Evolutionary conservation across 148 eudicot genomes (phyloP).

Genomic region (Silene uniflora): DNA sequence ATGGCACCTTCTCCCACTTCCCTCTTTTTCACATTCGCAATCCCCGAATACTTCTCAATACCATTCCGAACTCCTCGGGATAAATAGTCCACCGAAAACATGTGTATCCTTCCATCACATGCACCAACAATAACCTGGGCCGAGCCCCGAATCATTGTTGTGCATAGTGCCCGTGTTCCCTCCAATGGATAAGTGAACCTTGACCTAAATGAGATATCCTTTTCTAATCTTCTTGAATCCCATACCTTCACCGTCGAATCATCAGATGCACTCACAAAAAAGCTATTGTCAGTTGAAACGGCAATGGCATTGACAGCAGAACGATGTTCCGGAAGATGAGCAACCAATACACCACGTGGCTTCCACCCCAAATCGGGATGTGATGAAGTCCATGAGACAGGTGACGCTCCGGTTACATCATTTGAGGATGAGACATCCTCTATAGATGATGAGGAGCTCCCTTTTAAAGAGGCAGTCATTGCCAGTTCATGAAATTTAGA

Average conservation of each 20-base stretch:
- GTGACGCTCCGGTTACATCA: constrained; percentile 50
- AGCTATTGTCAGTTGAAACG: constrained; percentile 75
- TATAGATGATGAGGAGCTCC: constrained; percentile 36
- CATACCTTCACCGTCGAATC: constrained; percentile 97
- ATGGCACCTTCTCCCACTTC: constrained; percentile 81
- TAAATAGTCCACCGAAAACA: constrained; percentile 84
- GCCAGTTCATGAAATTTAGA: constrained; percentile 69
- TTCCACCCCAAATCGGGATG: constrained; percentile 94
- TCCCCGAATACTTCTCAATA: constrained; percentile 88
- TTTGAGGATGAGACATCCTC: constrained; percentile 47
- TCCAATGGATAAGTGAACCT: constrained; percentile 84
- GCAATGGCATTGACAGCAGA: constrained; percentile 94
- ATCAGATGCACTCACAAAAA: constrained; percentile 92
- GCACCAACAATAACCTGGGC: constrained; percentile 86
- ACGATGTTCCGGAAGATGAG: constrained; percentile 94
- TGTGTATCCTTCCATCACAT: constrained; percentile 79
- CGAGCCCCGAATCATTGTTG: constrained; percentile 68
- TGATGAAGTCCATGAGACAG: constrained; percentile 52
- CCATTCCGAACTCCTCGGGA: constrained; percentile 84
- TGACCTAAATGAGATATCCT: constrained; percentile 94
- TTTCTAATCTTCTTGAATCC: constrained; percentile 94
- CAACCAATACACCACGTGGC: constrained; percentile 97
- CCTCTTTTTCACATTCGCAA: constrained; percentile 73
- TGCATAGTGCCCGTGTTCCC: constrained; percentile 79
- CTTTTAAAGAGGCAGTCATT: constrained; percentile 47